Evolutionary conservation across 2,329 filamentous ascomycete genomes (phyloP).

Genomic region (Hypomyces rosellus): DNA sequence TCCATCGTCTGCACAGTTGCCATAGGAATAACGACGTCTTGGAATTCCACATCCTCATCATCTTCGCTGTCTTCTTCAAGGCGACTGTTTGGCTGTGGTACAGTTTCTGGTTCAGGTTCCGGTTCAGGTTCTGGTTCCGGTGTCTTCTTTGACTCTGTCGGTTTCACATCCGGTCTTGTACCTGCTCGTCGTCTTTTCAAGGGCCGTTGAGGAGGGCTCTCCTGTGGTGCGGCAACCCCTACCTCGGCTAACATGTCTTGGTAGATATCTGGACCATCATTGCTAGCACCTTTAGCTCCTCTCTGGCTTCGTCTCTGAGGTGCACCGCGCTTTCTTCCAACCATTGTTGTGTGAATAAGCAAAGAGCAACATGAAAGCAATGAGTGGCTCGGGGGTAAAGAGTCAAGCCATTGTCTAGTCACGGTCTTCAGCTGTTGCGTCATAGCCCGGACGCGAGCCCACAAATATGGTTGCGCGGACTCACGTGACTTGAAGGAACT

Average conservation of each 20-base stretch:
- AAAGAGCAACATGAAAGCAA: not conserved
- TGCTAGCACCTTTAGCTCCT: slow-evolving; percentile 10
- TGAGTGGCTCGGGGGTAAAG: not conserved
- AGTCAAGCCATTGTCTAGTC: not conserved
- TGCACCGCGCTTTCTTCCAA: slow-evolving; percentile 23
- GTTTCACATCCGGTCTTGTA: slow-evolving; percentile 3
- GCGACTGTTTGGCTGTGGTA: not conserved
- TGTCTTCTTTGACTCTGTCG: not conserved
- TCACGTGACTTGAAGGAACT: slow-evolving; percentile 13
- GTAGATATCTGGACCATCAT: slow-evolving; percentile 36
- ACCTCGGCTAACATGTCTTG: slow-evolving; percentile 44
- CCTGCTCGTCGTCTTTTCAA: slow-evolving; percentile 32
- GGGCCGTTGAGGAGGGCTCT: slow-evolving; percentile 31
- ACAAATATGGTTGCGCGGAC: slow-evolving; percentile 8
- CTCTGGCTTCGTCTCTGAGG: slow-evolving; percentile 18
- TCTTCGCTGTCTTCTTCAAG: slow-evolving; percentile 23
- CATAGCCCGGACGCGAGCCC: slow-evolving; percentile 9
- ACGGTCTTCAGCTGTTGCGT: slow-evolving; percentile 13
- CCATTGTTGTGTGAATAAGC: slow-evolving; percentile 20
- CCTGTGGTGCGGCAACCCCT: slow-evolving; percentile 28
- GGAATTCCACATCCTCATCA: slow-evolving; percentile 41
- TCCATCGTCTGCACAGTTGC: slow-evolving; percentile 47
- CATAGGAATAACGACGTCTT: slow-evolving; percentile 43
- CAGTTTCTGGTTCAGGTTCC: not conserved
- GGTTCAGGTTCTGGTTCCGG: not conserved